These are phyloP conservation scores for Arthrobotrys entomopaga DNA, from an alignment of 2,329 filamentous ascomycete genomes.

Conservation along the genomic window DNA sequence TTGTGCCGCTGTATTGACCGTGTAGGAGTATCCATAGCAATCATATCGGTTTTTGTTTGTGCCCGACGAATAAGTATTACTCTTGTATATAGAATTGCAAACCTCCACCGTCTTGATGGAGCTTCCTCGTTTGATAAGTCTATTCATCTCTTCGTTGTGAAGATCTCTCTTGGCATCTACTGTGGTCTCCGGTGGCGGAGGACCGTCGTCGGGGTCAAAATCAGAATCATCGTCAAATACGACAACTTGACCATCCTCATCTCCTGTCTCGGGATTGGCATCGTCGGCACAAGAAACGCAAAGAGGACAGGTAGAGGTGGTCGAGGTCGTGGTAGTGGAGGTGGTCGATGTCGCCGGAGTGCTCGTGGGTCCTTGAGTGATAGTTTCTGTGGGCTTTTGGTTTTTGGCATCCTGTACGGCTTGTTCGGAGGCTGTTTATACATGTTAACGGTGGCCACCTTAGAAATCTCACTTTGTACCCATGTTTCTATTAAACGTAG, in stretches of 20 bases:
- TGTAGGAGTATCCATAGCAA: constrained; percentile 14
- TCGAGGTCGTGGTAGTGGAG: background rate
- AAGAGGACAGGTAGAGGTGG: constrained; percentile 6
- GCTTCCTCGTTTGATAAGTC: background rate
- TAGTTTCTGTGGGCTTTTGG: constrained; percentile 4
- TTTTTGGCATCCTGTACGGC: constrained; percentile 18
- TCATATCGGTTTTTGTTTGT: constrained; percentile 6
- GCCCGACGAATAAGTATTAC: constrained; percentile 6
- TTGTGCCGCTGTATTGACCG: background rate
- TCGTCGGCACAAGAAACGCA: constrained; percentile 13
- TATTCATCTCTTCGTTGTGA: too few relatives aligned
- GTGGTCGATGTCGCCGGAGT: constrained; percentile 1
- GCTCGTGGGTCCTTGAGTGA: constrained; percentile 4
- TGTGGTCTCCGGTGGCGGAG: background rate
- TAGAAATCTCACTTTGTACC: background rate
- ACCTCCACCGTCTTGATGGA: background rate
- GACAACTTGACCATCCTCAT: constrained; percentile 6
- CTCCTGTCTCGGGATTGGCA: background rate
- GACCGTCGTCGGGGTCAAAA: constrained; percentile 1
- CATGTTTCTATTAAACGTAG: background rate
- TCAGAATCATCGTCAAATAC: constrained; percentile 4
- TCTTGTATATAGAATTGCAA: background rate
- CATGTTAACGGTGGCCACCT: background rate
- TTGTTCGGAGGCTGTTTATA: constrained; percentile 14
- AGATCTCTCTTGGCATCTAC: background rate